phyloP scores from a whole-genome alignment of 345 rosid genomes.

The Bruguiera gymnorhiza region DNA sequence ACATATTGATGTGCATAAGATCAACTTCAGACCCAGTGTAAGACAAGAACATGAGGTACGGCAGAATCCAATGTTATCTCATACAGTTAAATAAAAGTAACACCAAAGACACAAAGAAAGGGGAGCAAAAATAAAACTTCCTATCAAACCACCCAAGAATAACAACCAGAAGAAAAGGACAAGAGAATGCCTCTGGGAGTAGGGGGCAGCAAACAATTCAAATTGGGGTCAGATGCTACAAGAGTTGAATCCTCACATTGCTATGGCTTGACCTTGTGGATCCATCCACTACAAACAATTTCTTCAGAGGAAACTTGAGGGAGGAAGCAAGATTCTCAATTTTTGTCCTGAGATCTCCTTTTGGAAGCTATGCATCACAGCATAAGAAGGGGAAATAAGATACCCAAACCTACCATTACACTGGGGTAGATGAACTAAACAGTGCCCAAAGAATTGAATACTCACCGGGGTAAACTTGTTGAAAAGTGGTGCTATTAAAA shows the following conservation, averaged over 20 bases:
- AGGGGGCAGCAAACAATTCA: background rate
- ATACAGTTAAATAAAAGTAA: background rate
- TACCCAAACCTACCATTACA: slow-evolving; percentile 10
- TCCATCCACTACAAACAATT: slow-evolving; percentile 96
- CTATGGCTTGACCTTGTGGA: slow-evolving; percentile 99
- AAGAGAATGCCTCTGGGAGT: no score
- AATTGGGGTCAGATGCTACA: background rate
- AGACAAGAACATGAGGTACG: background rate
- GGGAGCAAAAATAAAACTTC: background rate
- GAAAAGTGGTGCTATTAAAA: slow-evolving; percentile 92
- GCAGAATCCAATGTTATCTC: no score
- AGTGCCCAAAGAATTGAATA: slow-evolving; percentile 18
- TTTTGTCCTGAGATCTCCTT: slow-evolving; percentile 74
- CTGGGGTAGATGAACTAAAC: background rate
- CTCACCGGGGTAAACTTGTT: slow-evolving; percentile 97
- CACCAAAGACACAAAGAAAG: background rate
- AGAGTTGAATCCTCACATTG: slow-evolving; percentile 65
- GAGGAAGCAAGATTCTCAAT: slow-evolving; percentile 92
- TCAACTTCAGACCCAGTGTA: background rate
- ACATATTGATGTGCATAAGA: background rate
- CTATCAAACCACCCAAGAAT: background rate
- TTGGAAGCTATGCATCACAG: slow-evolving; percentile 66
- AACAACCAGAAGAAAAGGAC: background rate
- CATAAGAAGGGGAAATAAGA: slow-evolving; percentile 14
- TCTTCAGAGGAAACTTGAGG: slow-evolving; percentile 84